Conservation (phyloP, 2,329 filamentous ascomycete species). For the Alternaria sp. region DNA sequence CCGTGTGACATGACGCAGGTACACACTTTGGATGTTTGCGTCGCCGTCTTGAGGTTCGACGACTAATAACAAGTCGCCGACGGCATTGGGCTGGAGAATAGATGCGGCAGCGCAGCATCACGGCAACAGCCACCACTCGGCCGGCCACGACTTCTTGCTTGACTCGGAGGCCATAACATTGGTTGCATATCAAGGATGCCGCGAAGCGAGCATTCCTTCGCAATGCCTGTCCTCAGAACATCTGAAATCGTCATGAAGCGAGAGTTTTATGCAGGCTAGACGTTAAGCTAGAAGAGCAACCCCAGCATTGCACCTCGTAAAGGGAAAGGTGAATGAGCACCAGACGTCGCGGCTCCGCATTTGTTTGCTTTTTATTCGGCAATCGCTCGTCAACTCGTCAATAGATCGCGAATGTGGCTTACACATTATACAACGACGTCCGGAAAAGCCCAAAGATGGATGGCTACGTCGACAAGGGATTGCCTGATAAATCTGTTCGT, state of each 20-base stretch:
- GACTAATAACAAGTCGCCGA: neutral
- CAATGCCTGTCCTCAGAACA: neutral
- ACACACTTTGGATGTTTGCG: neutral
- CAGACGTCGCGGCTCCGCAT: conserved; percentile 9
- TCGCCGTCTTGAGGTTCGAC: conserved; percentile 4
- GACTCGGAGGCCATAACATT: neutral
- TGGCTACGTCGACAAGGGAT: neutral
- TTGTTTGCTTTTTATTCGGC: conserved; percentile 12
- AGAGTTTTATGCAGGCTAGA: conserved; percentile 14
- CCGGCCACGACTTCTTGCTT: neutral
- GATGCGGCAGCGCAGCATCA: neutral
- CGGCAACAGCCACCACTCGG: neutral
- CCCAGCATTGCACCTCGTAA: conserved; percentile 2
- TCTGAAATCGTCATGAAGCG: conserved; percentile 1
- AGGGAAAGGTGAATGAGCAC: conserved; percentile 3
- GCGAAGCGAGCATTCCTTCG: neutral
- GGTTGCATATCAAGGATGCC: neutral
- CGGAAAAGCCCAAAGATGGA: neutral
- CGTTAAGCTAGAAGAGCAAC: conserved; percentile 13
- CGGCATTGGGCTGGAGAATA: neutral
- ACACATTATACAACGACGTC: neutral
- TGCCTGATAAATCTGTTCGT: neutral
- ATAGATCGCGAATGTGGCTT: conserved; percentile 5
- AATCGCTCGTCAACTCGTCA: conserved; percentile 9
- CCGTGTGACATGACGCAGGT: neutral